Evolutionary conservation across 176 grass and related monocot genomes (phyloP).

Genomic region (Avena sativa): DNA sequence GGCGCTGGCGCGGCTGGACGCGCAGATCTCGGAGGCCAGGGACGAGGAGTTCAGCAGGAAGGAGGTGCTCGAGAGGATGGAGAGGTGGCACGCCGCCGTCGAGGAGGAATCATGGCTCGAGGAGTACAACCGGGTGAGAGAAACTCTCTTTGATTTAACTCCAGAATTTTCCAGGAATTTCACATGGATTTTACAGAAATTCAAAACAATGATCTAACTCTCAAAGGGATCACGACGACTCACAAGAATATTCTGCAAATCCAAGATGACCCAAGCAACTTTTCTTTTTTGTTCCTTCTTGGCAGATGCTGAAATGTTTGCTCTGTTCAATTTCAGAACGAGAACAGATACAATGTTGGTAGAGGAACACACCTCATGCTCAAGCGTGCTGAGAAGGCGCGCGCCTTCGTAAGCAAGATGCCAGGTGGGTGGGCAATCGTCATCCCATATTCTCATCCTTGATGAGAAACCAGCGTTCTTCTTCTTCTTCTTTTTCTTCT

Average conservation of each 20-base stretch:
- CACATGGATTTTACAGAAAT: not conserved
- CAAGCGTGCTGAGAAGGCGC: conserved; percentile 80
- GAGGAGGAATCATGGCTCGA: conserved; percentile 94
- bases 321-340: conserved; percentile 47
- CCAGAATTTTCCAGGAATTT: not conserved
- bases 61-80: conserved; percentile 73
- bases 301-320: not conserved
- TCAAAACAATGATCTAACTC: not conserved
- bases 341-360: conserved; percentile 74
- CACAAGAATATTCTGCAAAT: not conserved
- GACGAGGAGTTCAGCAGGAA: conserved; percentile 80
- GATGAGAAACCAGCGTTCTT: not conserved
- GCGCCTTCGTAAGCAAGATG: conserved; percentile 73
- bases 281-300: not conserved
- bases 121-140: conserved; percentile 66
- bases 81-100: conserved; percentile 63
- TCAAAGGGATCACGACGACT: not conserved
- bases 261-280: not conserved
- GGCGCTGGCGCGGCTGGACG: conserved; percentile 70
- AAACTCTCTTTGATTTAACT: not conserved
- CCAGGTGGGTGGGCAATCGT: conserved; percentile 44
- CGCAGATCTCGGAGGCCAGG: conserved; percentile 67
- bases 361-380: conserved; percentile 73
- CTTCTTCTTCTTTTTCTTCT: not conserved
- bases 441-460: not conserved